Evolutionary conservation across 1,284 basidiomycete species (phyloP).

Genomic region (Cryptococcus wingfieldii): DNA sequence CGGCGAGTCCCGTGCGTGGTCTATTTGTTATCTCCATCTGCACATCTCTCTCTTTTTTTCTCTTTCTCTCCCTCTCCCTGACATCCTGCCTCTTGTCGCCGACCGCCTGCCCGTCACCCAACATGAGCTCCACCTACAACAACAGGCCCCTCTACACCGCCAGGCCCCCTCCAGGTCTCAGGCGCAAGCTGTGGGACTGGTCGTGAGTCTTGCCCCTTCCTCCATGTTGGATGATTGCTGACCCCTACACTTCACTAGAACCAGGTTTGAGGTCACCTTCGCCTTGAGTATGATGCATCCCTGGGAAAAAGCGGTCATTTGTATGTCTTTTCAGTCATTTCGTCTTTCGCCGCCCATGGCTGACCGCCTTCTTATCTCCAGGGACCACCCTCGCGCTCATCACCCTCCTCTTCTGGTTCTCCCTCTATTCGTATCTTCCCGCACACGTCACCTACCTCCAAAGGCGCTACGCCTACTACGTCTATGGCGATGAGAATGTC

Average conservation of each 20-base stretch:
- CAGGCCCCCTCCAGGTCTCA: constrained; percentile 1
- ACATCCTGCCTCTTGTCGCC: not conserved
- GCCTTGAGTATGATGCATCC: constrained; percentile 46
- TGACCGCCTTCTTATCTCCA: constrained; percentile 6
- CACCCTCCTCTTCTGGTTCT: constrained; percentile 45
- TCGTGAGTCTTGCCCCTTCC: not conserved
- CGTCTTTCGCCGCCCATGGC: not conserved
- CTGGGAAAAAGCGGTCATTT: constrained; percentile 44
- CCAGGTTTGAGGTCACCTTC: constrained; percentile 40
- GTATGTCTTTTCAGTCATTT: constrained; percentile 26
- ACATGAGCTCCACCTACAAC: not conserved
- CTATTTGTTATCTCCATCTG: too few species aligned
- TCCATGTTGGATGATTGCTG: not conserved
- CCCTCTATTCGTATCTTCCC: constrained; percentile 46
- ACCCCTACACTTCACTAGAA: constrained; percentile 15
- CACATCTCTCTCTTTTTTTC: not conserved
- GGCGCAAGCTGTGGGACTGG: constrained; percentile 3
- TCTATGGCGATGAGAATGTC: constrained; percentile 45
- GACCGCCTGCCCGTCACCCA: not conserved
- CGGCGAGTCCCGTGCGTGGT: too few species aligned
- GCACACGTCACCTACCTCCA: constrained; percentile 43
- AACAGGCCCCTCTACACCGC: not conserved
- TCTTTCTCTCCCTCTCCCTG: not conserved
- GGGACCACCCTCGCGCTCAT: constrained; percentile 35
- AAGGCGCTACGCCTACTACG: constrained; percentile 47